Percentiles rank a stretch among this genome's conserved stretches.
These are phyloP conservation scores for Kuraishia piskuri DNA, from an alignment of 805 yeast species.

Conservation along the genomic window DNA sequence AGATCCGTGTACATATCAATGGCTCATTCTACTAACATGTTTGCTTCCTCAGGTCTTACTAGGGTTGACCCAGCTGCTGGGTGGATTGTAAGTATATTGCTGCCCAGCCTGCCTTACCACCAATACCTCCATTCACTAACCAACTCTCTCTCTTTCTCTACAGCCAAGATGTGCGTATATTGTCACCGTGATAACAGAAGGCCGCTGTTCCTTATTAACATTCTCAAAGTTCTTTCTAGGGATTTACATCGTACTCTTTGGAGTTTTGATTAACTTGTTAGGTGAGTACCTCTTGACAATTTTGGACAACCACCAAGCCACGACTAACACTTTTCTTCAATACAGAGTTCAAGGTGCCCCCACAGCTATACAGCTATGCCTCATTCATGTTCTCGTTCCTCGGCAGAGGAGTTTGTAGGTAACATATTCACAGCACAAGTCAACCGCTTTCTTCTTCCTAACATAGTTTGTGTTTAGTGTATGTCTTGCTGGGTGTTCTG, in stretches of 20 bases:
- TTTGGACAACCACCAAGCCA: neutral
- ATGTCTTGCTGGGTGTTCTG: constrained; percentile 39
- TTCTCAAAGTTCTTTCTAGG: constrained; percentile 44
- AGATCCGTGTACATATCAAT: neutral
- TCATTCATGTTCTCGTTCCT: constrained; percentile 62
- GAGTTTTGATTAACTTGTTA: constrained; percentile 41
- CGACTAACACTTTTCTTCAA: constrained; percentile 14
- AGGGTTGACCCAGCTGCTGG: neutral
- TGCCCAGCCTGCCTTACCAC: neutral
- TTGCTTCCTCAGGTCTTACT: neutral
- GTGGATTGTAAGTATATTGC: neutral
- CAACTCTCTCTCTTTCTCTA: neutral
- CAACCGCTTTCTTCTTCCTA: neutral
- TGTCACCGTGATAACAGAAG: neutral
- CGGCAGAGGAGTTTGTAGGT: constrained; percentile 66
- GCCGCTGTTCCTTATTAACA: neutral
- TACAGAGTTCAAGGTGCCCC: constrained; percentile 38
- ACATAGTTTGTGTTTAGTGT: constrained; percentile 27
- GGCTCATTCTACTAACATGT: neutral
- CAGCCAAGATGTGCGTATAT: neutral
- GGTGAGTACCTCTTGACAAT: constrained; percentile 23
- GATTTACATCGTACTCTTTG: constrained; percentile 46
- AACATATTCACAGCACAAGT: neutral
- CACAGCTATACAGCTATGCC: constrained; percentile 55
- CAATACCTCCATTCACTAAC: neutral